A percentile compares a stretch with the other conserved stretches of the same genome.
These are phyloP conservation scores for Globisporangium okanoganense DNA, from an alignment of 352 stramenopile species.

Conservation along the genomic window DNA sequence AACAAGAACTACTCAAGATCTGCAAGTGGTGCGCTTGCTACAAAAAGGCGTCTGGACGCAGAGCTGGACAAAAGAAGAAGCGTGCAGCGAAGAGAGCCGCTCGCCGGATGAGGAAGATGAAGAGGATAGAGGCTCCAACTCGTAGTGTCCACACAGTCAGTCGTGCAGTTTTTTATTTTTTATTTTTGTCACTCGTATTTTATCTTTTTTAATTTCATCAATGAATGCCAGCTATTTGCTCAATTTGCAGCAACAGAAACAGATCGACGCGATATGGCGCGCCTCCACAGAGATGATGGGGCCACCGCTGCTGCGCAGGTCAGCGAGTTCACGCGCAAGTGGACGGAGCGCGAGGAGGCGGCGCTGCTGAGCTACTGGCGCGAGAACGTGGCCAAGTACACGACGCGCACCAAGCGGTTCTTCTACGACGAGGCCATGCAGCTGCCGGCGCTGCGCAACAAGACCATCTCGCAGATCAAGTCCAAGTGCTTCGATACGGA, in stretches of 20 bases:
- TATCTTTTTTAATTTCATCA: too few relatives aligned
- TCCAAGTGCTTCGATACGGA: conserved; percentile 22
- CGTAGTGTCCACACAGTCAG: too few relatives aligned
- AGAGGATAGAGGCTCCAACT: too few relatives aligned
- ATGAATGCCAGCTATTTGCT: too few relatives aligned
- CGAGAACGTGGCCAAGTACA: conserved; percentile 14
- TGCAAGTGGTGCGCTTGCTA: neutral
- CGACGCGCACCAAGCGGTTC: conserved; percentile 16
- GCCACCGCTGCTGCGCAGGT: neutral
- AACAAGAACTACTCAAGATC: neutral
- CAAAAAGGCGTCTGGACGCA: neutral
- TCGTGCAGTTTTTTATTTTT: too few relatives aligned
- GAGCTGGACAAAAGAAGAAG: neutral
- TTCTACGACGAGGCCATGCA: conserved; percentile 16
- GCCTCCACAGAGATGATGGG: neutral
- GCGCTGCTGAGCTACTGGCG: conserved; percentile 18
- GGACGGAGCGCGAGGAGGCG: conserved; percentile 13
- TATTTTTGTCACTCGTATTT: too few relatives aligned
- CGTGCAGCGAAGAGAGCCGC: neutral
- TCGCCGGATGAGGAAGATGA: too few relatives aligned
- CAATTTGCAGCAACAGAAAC: too few relatives aligned
- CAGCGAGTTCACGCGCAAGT: conserved; percentile 15
- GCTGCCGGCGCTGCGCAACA: conserved; percentile 14
- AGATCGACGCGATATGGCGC: neutral
- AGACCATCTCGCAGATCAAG: conserved; percentile 16